These are phyloP conservation scores for Domatiomyces globalis DNA, from an alignment of 2,329 filamentous ascomycete species.

Conservation along the genomic window DNA sequence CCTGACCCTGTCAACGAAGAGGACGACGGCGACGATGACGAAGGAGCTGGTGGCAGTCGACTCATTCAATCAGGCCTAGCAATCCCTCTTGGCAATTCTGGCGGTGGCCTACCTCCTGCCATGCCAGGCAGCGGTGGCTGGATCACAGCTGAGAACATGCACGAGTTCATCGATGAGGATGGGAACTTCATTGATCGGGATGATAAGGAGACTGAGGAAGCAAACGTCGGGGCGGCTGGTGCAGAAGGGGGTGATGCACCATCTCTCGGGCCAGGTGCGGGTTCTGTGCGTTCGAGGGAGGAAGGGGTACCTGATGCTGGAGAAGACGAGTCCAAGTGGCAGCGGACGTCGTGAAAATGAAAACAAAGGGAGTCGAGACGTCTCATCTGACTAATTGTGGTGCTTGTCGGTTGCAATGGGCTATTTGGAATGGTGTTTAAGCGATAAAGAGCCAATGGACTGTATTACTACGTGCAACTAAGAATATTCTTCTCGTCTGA, in stretches of 20 bases:
- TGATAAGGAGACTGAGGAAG: constrained; percentile 43
- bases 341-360: constrained; percentile 26
- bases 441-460: no score
- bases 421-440: no score
- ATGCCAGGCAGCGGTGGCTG: constrained; percentile 37
- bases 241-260: constrained; percentile 46
- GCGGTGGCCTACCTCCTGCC: constrained; percentile 32
- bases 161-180: constrained; percentile 66
- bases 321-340: constrained; percentile 38
- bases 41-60: constrained; percentile 18
- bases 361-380: no score
- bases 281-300: constrained; percentile 26
- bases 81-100: constrained; percentile 20
- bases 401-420: no score
- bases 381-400: no score
- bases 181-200: constrained; percentile 58
- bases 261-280: constrained; percentile 26
- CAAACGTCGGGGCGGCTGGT: constrained; percentile 31
- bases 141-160: constrained; percentile 80
- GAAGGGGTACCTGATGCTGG: constrained; percentile 22
- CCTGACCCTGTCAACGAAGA: constrained; percentile 29
- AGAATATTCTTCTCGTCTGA: no score
- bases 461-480: no score
- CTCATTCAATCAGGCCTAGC: constrained; percentile 28
- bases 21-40: constrained; percentile 25